A percentile compares a stretch with the other conserved stretches of the same genome.
Conservation (phyloP, 2,329 filamentous ascomycete species). For the Trichothecium roseum region DNA sequence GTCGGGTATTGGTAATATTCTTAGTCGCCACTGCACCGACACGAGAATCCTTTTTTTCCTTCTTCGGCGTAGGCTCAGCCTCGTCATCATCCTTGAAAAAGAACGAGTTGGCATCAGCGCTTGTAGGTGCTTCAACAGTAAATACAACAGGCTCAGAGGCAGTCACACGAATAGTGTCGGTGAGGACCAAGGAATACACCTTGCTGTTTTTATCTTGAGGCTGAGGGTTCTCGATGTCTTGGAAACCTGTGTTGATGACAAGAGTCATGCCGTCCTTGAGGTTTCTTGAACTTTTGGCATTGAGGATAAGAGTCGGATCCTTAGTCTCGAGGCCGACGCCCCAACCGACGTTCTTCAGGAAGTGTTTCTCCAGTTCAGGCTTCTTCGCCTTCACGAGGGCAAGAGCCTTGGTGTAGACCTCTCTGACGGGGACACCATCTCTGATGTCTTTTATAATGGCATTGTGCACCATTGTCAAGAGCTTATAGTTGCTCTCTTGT, state of each 20-base stretch:
- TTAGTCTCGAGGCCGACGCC: constrained; percentile 89
- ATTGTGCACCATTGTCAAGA: constrained; percentile 75
- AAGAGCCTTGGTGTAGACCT: constrained; percentile 84
- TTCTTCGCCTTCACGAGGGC: constrained; percentile 77
- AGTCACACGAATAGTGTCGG: constrained; percentile 86
- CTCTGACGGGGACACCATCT: constrained; percentile 77
- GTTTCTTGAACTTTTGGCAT: constrained; percentile 71
- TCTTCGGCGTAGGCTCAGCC: constrained; percentile 75
- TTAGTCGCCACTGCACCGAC: constrained; percentile 84
- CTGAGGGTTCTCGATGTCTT: constrained; percentile 76
- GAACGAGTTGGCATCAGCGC: constrained; percentile 91
- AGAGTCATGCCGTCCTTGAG: constrained; percentile 97
- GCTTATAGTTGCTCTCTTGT: constrained; percentile 89
- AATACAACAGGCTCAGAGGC: constrained; percentile 74
- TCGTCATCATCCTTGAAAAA: constrained; percentile 98
- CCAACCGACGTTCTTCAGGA: constrained; percentile 83
- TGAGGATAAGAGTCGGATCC: constrained; percentile 74
- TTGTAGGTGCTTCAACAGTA: constrained; percentile 83
- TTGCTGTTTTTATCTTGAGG: constrained; percentile 86
- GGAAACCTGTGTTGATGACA: constrained; percentile 79
- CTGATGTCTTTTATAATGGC: constrained; percentile 83
- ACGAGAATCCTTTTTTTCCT: constrained; percentile 74
- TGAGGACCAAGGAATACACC: constrained; percentile 79
- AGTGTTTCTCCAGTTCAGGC: constrained; percentile 90
- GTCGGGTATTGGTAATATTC: constrained; percentile 88